Base-by-base conservation (phyloP, 116 monocot species). In the Phalaenopsis hybrid region DNA sequence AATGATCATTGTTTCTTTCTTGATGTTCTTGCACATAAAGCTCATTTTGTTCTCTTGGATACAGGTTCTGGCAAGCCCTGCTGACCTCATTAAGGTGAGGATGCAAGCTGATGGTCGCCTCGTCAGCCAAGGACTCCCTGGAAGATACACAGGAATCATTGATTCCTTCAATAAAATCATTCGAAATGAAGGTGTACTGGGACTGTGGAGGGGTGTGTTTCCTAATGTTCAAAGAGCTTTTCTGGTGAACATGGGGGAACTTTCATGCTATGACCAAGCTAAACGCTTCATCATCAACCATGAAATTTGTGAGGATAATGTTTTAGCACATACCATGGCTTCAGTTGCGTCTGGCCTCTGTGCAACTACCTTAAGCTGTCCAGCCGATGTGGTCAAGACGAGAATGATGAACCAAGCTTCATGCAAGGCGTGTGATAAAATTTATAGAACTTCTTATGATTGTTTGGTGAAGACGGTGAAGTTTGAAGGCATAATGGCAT, bases 71-170 rank as follows among this genome's bases (percentile, higher is more conserved):
- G 92, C 94, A 33, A 94, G 92, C 81, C 94, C 96, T 17, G 94
- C 92, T 45, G 94, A 96, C 87, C 94, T 96, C 23, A 85, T 96
- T 65, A 96, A 96, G 78, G 96, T 96, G 25, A 91, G 96, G 76
- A 96, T 96, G 96, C 96, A 96, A 91, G 94, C 91, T 57, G 94
- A 92, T 79, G 85, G 92, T 46, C 77, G 15, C 37, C 83, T 88
- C 37, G 1, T 85, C 9, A 81, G 81, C 75, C 87, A 86, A 82
- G 88, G 87, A n/a, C 76, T 83, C 16, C 83, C 85, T 25, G 86
- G 88, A 9, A 84, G 93, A 75, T 96, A 96, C 73, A 48, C 85
- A 10, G 87, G 92, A 25, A 78, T 91, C 0, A 75, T 81, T 28
- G 88, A 96, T 80, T 94, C 96, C 21, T 85, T 94, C 25, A 68